These are phyloP conservation scores for Monosporozyma siamensis DNA, from an alignment of 805 yeast genomes.

Conservation along the genomic window DNA sequence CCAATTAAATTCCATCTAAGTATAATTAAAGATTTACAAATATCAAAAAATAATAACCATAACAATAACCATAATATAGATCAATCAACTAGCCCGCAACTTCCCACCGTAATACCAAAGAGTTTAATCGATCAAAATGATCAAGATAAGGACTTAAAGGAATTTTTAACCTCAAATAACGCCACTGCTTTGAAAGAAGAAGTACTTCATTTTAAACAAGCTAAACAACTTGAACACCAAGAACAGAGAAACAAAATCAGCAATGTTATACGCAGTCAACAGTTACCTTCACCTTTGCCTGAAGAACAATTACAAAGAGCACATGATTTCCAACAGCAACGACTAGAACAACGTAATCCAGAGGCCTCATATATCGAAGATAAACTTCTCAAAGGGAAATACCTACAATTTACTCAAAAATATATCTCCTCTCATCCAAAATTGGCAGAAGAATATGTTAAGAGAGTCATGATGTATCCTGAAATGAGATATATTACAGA, in stretches of 20 bases:
- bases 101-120: background rate
- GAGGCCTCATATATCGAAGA: slow-evolving; percentile 5
- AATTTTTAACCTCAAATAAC: slow-evolving; percentile 19
- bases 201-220: slow-evolving; percentile 27
- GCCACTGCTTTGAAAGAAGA: slow-evolving; percentile 25
- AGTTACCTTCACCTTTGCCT: background rate
- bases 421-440: slow-evolving; percentile 29
- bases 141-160: slow-evolving; percentile 12
- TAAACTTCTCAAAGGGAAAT: slow-evolving; percentile 16
- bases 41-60: slow-evolving; percentile 12
- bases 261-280: no score
- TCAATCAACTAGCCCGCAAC: background rate
- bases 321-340: background rate
- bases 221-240: slow-evolving; percentile 17
- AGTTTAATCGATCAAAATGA: background rate
- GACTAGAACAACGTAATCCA: background rate
- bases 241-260: background rate
- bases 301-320: slow-evolving; percentile 3
- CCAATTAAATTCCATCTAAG: slow-evolving; percentile 28
- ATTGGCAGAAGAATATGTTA: slow-evolving; percentile 28
- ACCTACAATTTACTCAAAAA: slow-evolving; percentile 24
- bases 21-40: slow-evolving; percentile 28
- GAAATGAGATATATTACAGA: slow-evolving; percentile 62
- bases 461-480: slow-evolving; percentile 28
- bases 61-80: background rate